Evolutionary conservation across 169 alveolate species (phyloP).

Genomic region (Plasmodium ovale): DNA sequence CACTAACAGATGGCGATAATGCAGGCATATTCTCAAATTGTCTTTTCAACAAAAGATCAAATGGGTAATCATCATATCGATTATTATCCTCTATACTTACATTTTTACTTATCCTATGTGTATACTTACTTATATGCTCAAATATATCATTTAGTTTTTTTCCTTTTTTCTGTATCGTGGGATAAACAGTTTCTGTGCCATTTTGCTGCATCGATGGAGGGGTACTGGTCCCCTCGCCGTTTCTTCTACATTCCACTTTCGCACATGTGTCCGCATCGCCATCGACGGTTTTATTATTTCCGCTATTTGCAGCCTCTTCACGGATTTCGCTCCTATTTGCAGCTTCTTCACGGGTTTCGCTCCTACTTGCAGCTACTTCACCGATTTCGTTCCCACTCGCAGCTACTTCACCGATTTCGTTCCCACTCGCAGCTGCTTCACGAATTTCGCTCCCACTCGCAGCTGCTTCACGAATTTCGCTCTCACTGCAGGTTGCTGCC

Average conservation of each 20-base stretch:
- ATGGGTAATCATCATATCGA: constrained; percentile 73
- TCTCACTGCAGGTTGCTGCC: too few relatives aligned
- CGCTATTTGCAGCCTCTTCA: too few relatives aligned
- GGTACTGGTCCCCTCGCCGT: neutral
- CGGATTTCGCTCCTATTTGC: neutral
- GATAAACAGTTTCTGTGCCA: neutral
- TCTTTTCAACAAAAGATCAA: constrained; percentile 26
- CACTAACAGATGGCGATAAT: constrained; percentile 39
- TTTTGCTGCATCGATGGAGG: too few relatives aligned
- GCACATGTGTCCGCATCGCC: too few relatives aligned
- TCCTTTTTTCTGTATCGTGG: too few relatives aligned
- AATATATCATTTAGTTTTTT: constrained; percentile 49
- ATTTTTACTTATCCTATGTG: constrained; percentile 44
- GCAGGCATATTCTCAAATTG: neutral
- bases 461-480: too few relatives aligned
- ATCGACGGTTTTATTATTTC: too few relatives aligned
- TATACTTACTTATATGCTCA: constrained; percentile 46
- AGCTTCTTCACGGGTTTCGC: neutral
- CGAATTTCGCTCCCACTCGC: too few relatives aligned
- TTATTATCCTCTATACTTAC: constrained; percentile 24
- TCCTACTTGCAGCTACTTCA: neutral
- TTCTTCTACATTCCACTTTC: neutral
- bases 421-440: neutral
- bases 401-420: neutral
- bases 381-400: neutral